These are phyloP conservation scores for Chrysanthemum lavandulifolium DNA, from an alignment of 129 eudicot species.

Conservation along the genomic window DNA sequence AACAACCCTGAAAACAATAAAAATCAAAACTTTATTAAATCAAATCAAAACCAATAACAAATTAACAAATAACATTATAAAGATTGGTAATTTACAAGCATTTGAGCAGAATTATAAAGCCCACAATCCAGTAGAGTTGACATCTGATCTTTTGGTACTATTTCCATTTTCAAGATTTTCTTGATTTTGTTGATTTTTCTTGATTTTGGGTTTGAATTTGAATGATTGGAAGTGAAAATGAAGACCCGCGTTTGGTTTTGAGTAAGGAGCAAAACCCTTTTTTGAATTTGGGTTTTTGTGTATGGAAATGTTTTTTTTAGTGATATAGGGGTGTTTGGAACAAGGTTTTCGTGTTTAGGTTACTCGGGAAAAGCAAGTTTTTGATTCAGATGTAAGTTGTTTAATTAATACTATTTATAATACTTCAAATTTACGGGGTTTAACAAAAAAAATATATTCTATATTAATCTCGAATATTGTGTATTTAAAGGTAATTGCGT, in stretches of 20 bases:
- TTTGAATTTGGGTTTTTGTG: not conserved
- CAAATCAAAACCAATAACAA: too few species aligned
- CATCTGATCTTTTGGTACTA: conserved; percentile 69
- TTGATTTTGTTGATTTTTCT: not conserved
- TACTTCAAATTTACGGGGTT: too few species aligned
- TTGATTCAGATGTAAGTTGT: too few species aligned
- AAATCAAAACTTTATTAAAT: conserved; percentile 3
- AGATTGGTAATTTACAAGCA: conserved; percentile 54
- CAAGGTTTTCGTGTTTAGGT: too few species aligned
- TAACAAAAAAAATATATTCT: too few species aligned
- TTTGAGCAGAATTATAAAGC: conserved; percentile 80
- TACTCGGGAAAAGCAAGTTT: too few species aligned
- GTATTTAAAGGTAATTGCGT: too few species aligned
- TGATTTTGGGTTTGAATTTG: conserved; percentile 2
- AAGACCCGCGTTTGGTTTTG: conserved; percentile 29
- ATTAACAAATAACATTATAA: not conserved
- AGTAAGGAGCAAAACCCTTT: conserved; percentile 24
- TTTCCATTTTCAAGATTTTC: conserved; percentile 56
- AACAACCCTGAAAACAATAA: conserved; percentile 51
- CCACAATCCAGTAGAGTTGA: conserved; percentile 76
- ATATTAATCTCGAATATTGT: too few species aligned
- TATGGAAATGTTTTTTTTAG: not conserved
- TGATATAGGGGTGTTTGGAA: not conserved
- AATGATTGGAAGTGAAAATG: conserved; percentile 1
- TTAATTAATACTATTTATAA: too few species aligned